phyloP scores from a whole-genome alignment of 371 early-diverging fungal genomes.

The Mucor circinelloides region DNA sequence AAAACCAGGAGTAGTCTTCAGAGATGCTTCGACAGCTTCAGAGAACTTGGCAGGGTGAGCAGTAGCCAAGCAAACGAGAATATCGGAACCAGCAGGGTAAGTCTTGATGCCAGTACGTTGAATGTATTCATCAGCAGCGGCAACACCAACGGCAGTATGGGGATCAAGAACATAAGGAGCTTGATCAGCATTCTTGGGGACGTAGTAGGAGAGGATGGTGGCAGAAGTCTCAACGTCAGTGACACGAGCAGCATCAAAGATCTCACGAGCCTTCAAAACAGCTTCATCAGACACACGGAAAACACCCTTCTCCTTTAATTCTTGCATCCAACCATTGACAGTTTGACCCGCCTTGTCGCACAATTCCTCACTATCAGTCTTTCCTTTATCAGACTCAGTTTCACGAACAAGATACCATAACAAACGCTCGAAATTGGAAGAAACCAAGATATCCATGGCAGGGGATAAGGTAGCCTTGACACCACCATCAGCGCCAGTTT shows the following conservation, averaged over 20 bases:
- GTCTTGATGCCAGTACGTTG: constrained; percentile 29
- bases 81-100: constrained; percentile 38
- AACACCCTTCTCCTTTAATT: constrained; percentile 70
- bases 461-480: constrained; percentile 90
- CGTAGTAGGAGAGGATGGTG: constrained; percentile 74
- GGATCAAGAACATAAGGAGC: constrained; percentile 87
- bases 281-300: constrained; percentile 70
- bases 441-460: constrained; percentile 96
- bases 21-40: constrained; percentile 84
- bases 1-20: constrained; percentile 59
- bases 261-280: constrained; percentile 66
- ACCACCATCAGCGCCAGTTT: constrained; percentile 54
- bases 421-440: constrained; percentile 96
- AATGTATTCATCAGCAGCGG: constrained; percentile 69
- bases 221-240: constrained; percentile 73
- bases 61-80: constrained; percentile 83
- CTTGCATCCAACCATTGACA: constrained; percentile 81
- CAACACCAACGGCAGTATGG: constrained; percentile 95
- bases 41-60: constrained; percentile 98
- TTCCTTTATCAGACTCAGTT: constrained; percentile 34
- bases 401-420: constrained; percentile 88
- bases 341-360: constrained; percentile 58
- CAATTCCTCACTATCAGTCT: constrained; percentile 39
- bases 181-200: constrained; percentile 50
- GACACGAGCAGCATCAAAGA: constrained; percentile 82